These are phyloP conservation scores for Cucumis cinereus DNA, from an alignment of 306 rosid species.

Conservation along the genomic window DNA sequence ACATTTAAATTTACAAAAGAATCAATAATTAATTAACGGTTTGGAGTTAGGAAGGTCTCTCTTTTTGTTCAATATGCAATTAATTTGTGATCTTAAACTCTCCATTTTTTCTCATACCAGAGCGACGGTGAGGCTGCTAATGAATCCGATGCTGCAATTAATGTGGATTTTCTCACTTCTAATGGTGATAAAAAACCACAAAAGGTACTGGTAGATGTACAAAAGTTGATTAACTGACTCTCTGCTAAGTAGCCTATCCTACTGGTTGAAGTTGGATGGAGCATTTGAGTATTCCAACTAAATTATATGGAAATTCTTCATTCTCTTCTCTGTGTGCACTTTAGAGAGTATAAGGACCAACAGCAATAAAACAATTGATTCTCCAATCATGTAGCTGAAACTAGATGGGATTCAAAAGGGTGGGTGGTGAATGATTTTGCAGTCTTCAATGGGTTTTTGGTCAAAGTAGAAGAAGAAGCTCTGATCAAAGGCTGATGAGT, in stretches of 20 bases:
- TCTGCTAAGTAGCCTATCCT: background rate
- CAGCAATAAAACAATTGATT: background rate
- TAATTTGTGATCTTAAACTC: background rate
- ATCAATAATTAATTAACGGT: no score
- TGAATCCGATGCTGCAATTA: background rate
- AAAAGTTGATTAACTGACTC: background rate
- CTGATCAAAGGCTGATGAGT: background rate
- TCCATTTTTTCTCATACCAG: background rate
- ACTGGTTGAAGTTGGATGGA: conserved; percentile 4
- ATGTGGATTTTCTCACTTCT: background rate
- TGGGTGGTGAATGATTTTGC: background rate
- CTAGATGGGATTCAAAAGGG: background rate
- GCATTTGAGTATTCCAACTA: conserved; percentile 1
- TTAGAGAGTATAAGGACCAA: background rate
- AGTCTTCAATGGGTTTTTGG: background rate
- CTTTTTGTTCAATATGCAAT: background rate
- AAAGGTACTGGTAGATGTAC: background rate
- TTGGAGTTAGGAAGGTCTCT: no score
- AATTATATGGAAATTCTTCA: background rate
- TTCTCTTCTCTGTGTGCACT: background rate
- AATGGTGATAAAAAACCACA: background rate
- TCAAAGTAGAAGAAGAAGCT: background rate
- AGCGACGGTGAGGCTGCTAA: conserved; percentile 1
- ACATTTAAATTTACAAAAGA: background rate
- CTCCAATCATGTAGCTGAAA: background rate